Evolutionary conservation across 1,284 basidiomycete genomes (phyloP).

Genomic region (Taiwanofungus camphoratus): DNA sequence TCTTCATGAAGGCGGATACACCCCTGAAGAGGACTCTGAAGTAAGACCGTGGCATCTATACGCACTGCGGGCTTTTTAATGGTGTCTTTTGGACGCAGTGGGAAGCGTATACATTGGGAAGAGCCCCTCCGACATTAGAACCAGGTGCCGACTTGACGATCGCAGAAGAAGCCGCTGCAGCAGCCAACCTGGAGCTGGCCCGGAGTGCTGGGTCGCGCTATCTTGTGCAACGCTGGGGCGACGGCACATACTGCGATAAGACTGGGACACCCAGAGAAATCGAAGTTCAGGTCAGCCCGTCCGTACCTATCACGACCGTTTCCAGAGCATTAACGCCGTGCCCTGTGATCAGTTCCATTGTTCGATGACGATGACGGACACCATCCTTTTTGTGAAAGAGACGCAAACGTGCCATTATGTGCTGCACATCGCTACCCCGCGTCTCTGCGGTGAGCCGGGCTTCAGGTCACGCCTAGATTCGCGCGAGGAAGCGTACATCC

Average conservation of each 20-base stretch:
- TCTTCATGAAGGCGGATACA: conserved; percentile 55
- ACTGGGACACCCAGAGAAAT: conserved; percentile 80
- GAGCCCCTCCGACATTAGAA: conserved; percentile 55
- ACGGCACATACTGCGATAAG: conserved; percentile 89
- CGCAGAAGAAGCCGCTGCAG: conserved; percentile 56
- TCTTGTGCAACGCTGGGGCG: conserved; percentile 86
- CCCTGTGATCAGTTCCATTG: conserved; percentile 74
- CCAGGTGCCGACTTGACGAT: conserved; percentile 61
- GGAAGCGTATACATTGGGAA: conserved; percentile 77
- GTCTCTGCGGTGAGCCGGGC: conserved; percentile 85
- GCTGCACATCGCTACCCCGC: conserved; percentile 87
- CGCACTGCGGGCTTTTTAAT: conserved; percentile 3
- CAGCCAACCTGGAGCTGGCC: conserved; percentile 68
- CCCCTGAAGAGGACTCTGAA: conserved; percentile 76
- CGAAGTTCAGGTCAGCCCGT: conserved; percentile 76
- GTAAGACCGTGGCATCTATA: conserved; percentile 34
- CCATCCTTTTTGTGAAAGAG: conserved; percentile 88
- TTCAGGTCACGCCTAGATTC: conserved; percentile 73
- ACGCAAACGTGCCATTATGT: conserved; percentile 88
- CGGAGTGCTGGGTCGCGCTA: conserved; percentile 79
- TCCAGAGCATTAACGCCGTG: conserved; percentile 6
- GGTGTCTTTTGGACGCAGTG: conserved; percentile 40
- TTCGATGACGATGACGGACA: conserved; percentile 83
- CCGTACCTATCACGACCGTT: conserved; percentile 1
- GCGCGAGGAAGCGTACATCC: conserved; percentile 61